These are phyloP conservation scores for Ustilago cynodontis DNA, from an alignment of 1,284 basidiomycete species.

Conservation along the genomic window DNA sequence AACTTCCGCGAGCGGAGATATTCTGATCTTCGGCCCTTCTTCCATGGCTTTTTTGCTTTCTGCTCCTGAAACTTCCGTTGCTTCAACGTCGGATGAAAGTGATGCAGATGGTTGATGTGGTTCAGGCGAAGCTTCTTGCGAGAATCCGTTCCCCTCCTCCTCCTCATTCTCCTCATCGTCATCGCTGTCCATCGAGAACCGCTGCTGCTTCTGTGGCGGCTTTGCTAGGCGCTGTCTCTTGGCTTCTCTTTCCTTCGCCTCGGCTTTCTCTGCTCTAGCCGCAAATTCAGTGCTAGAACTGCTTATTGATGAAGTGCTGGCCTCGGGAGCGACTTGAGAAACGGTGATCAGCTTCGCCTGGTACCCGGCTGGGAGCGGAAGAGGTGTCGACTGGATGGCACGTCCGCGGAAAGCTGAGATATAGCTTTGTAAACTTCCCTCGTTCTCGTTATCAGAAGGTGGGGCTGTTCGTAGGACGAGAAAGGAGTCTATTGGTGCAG, in stretches of 20 bases:
- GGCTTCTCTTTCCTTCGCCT: constrained; percentile 8
- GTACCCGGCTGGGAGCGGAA: constrained; percentile 35
- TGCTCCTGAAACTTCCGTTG: background rate
- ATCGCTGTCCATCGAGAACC: constrained; percentile 55
- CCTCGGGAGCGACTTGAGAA: constrained; percentile 9
- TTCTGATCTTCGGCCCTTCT: constrained; percentile 9
- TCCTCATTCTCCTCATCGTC: constrained; percentile 45
- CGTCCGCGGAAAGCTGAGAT: constrained; percentile 45
- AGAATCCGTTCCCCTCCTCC: constrained; percentile 9
- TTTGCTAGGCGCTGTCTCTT: constrained; percentile 23
- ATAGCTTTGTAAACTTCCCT: constrained; percentile 13
- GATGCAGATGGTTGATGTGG: background rate
- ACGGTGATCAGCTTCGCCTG: constrained; percentile 30
- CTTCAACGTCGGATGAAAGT: background rate
- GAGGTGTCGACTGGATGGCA: constrained; percentile 39
- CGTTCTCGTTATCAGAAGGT: background rate
- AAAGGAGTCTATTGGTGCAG: constrained; percentile 49
- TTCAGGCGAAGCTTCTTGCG: constrained; percentile 4
- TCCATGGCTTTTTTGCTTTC: background rate
- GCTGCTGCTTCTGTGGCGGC: constrained; percentile 32
- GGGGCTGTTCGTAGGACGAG: constrained; percentile 34
- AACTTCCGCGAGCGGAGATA: constrained; percentile 16
- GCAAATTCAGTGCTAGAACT: background rate
- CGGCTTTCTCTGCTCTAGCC: background rate
- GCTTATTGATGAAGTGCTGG: background rate